Evolutionary conservation across 192 early-diverging fungal genomes (phyloP), one percentile per base, ranked within the genome.

Genomic region (Podila epigama): DNA sequence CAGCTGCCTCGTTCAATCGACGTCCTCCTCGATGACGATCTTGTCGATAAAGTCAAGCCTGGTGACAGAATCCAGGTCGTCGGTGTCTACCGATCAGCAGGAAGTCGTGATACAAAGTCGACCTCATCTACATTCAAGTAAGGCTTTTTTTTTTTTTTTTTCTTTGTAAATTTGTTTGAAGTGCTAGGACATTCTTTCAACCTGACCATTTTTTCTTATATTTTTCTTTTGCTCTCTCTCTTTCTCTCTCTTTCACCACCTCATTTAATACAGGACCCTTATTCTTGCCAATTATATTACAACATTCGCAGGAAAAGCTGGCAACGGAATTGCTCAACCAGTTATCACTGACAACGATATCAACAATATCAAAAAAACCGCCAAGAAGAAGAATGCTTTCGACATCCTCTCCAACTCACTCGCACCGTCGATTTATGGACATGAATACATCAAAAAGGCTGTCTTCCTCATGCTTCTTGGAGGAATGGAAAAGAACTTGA

Each of bases 21-120:
- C 80, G 88, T 99, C 13, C 89, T 98, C 51, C 81, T 98, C 61
- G 96, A 98, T 70, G 96, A 96, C 75, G 98, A 99, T 79, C 83
- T 99, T 37, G 98, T 96, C 0, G 98, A 99, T 75, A 82, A 83
- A 28, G 93, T 94, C 31, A 99, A 99, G 82, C 96, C 98, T 4
- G 98, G 98, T 33, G 98, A 99, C 79, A 89, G 98, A 51, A 92
- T 99, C 31, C 90, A 89, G 66, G 85, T 99, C 67, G 92, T 98
- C 22, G 98, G 98, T 52, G 91, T 95, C 33, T 99, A 96, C 83
- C 87, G 93, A 37, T 89, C 94, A 40, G 64, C 95, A 53, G 97
- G 96, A 50, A 94, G 92, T 41, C 83, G 83, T 65, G 90, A 91
- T 34, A 88, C 89, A 9, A 92, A 89, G 40, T 83, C 87, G 5